Base-by-base conservation (phyloP, 371 early-diverging fungal species). In the Rhizopus stolonifer region DNA sequence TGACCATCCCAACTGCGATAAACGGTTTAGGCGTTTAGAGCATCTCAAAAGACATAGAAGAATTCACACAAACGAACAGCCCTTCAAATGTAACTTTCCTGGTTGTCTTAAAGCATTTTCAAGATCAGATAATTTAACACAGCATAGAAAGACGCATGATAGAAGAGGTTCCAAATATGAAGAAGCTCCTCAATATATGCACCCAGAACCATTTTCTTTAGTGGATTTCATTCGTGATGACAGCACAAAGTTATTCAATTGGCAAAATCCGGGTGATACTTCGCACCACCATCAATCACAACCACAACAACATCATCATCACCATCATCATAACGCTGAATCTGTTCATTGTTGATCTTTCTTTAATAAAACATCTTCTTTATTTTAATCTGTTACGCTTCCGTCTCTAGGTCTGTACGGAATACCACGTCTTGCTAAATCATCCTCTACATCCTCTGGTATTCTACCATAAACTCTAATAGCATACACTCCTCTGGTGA, bases 11-110 rank as follows among this genome's bases (percentile, higher is more conserved):
- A 64, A 73, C 8, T 86, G 87, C 45, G 74, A 77, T 18, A 66
- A 74, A 33, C 57, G 78, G 19, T 87, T 87, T 62, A 91, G 93
- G 61, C 83, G 95, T 14, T 76, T 84, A 46, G 95, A 95, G 63
- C 94, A 95, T 65, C 70, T 95, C 39, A 90, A 90, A 55, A 80
- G 97, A 29, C 95, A 95, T 62, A 75, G 84, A 70, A 87, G 92
- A 18, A 89, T 88, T 34, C 95, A 94, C 66, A 90, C 91, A 11
- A 80, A 88, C 53, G 89, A 89, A 53, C 81, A 85, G 13, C 90
- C 90, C n/a, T 90, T 87, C 51, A 76, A 81, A 26, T 91, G 91
- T 69, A 79, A 73, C 7, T 74, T 69, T 36, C 71, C 72, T 19
- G 85, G 80, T 3, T 94, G 95, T 71, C 72, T 77, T 39, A 91